A percentile compares a stretch with the other conserved stretches of the same genome.
Evolutionary conservation across 2,329 filamentous ascomycete species (phyloP).

Genomic region (Phymatotrichopsis omnivora): DNA sequence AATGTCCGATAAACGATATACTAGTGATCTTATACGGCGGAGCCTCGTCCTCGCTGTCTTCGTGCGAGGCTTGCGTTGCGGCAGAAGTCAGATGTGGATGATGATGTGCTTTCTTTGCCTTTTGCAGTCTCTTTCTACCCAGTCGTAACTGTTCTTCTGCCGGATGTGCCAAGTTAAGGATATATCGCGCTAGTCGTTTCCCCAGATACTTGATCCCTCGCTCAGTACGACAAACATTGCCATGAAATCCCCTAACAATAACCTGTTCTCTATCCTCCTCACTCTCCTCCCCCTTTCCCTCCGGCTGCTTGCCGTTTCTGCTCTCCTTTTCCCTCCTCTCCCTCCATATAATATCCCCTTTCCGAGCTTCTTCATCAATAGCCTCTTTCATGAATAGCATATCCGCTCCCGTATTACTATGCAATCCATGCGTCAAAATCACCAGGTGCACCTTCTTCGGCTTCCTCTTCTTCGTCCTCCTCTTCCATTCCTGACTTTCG

Average conservation of each 20-base stretch:
- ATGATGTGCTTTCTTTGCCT: slow-evolving; percentile 18
- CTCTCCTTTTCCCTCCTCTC: slow-evolving; percentile 32
- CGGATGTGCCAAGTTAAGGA: slow-evolving; percentile 71
- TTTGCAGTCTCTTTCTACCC: slow-evolving; percentile 34
- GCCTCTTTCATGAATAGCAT: slow-evolving; percentile 97
- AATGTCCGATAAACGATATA: slow-evolving; percentile 91
- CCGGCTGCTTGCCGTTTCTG: slow-evolving; percentile 19
- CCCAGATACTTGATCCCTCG: slow-evolving; percentile 94
- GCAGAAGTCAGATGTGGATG: slow-evolving; percentile 21
- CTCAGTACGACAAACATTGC: slow-evolving; percentile 85
- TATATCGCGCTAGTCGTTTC: slow-evolving; percentile 83
- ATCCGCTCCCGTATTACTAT: slow-evolving; percentile 90
- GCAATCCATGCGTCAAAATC: slow-evolving; percentile 82
- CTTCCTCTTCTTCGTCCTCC: slow-evolving; percentile 40
- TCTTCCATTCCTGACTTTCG: slow-evolving; percentile 35
- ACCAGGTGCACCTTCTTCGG: slow-evolving; percentile 81
- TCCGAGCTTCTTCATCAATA: slow-evolving; percentile 63
- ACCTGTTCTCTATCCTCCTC: slow-evolving; percentile 71
- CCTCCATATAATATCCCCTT: slow-evolving; percentile 41
- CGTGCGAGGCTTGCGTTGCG: not conserved
- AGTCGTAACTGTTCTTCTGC: too few species aligned
- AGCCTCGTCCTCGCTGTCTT: slow-evolving; percentile 34
- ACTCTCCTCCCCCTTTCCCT: slow-evolving; percentile 35
- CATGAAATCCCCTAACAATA: slow-evolving; percentile 78
- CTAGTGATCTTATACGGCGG: slow-evolving; percentile 76